A percentile compares a stretch with the other conserved stretches of the same genome.
Conservation (phyloP, 2,329 filamentous ascomycete genomes). For the Fusarium zealandicum region DNA sequence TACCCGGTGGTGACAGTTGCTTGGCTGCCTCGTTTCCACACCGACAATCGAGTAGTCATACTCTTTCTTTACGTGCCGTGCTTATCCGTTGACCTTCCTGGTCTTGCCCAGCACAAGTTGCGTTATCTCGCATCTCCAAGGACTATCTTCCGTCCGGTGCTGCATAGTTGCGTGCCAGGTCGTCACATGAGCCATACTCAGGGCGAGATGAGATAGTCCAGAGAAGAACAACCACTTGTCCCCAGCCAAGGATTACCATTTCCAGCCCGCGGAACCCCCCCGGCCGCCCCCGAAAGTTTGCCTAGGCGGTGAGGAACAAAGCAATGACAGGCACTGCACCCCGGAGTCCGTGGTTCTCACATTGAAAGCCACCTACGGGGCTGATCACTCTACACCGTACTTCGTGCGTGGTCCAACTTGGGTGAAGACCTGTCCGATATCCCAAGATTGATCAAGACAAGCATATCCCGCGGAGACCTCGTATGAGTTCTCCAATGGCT, state of each 20-base stretch:
- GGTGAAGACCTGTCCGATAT: conserved; percentile 2
- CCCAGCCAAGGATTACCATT: conserved; percentile 16
- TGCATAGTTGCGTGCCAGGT: conserved; percentile 25
- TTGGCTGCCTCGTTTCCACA: conserved; percentile 21
- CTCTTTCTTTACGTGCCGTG: conserved; percentile 12
- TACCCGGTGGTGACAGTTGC: conserved; percentile 29
- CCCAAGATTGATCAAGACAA: conserved; percentile 2
- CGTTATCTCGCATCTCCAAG: conserved; percentile 9
- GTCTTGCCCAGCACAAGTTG: conserved; percentile 11
- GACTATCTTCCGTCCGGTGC: conserved; percentile 18
- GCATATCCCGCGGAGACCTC: conserved; percentile 19
- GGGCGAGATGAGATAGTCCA: conserved; percentile 36
- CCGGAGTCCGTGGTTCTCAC: background rate
- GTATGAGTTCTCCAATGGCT: conserved; percentile 14
- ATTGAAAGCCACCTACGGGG: too few relatives aligned
- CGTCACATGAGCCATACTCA: conserved; percentile 40
- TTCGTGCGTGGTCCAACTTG: conserved; percentile 7
- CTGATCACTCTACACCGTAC: conserved; percentile 22
- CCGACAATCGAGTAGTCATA: conserved; percentile 30
- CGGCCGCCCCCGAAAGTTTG: conserved; percentile 30
- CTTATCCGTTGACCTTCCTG: conserved; percentile 15
- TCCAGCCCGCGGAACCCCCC: conserved; percentile 27
- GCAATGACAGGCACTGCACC: conserved; percentile 23
- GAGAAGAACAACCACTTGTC: conserved; percentile 19
- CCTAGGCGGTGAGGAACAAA: conserved; percentile 40